A percentile compares a stretch with the other conserved stretches of the same genome.
These are phyloP conservation scores for Fusarium falciforme DNA, from an alignment of 2,329 filamentous ascomycete species.

Conservation along the genomic window DNA sequence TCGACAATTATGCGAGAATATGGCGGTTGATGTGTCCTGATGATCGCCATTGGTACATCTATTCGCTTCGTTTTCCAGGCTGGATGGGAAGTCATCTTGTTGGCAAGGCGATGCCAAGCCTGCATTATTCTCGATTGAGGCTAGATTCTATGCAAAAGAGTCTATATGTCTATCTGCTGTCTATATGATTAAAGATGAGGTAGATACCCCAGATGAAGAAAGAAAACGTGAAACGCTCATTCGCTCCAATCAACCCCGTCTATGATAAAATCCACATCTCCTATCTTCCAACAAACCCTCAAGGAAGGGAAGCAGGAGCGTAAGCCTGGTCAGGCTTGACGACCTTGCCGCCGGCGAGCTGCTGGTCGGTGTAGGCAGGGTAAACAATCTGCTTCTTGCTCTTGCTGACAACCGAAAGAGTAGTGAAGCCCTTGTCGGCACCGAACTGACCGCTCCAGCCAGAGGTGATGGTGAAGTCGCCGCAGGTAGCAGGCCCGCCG, in stretches of 20 bases:
- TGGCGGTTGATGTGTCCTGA: not conserved
- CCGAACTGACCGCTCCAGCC: slow-evolving; percentile 69
- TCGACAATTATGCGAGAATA: not conserved
- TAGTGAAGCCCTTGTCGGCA: slow-evolving; percentile 63
- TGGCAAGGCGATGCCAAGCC: not conserved
- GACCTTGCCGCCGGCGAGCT: slow-evolving; percentile 56
- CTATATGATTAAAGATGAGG: not conserved
- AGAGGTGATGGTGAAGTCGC: slow-evolving; percentile 60
- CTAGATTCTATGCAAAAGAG: not conserved
- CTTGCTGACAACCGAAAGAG: slow-evolving; percentile 58
- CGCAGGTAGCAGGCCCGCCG: slow-evolving; percentile 57
- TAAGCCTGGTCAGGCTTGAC: slow-evolving; percentile 63
- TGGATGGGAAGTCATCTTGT: not conserved
- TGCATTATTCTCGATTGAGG: not conserved
- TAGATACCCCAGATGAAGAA: not conserved
- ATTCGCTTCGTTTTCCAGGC: not conserved
- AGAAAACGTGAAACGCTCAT: not conserved
- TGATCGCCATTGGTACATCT: not conserved
- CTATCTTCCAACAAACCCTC: not conserved
- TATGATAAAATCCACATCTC: not conserved
- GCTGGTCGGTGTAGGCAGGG: slow-evolving; percentile 64
- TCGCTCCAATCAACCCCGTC: not conserved
- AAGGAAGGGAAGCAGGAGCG: slow-evolving; percentile 43
- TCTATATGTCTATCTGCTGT: not conserved
- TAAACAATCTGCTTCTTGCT: slow-evolving; percentile 57